phyloP scores from a whole-genome alignment of 768 basidiomycete species.

The Leccinum incarnatum region DNA sequence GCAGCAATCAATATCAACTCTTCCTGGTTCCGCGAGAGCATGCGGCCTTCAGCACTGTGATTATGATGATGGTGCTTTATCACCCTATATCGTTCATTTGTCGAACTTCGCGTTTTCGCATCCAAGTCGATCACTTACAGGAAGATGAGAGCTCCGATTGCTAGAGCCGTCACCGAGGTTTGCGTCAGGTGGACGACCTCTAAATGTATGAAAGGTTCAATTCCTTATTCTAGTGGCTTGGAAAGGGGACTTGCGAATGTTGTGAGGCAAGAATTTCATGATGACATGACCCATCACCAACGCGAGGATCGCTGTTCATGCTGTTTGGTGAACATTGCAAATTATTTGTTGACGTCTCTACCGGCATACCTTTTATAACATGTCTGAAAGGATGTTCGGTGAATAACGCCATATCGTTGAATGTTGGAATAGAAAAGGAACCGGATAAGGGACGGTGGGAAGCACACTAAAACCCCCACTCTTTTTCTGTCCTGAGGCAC shows the following conservation, averaged over 20 bases:
- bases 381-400: constrained; percentile 34
- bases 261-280: constrained; percentile 45
- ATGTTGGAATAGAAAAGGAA: constrained; percentile 14
- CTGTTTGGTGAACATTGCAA: constrained; percentile 9
- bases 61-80: constrained; percentile 65
- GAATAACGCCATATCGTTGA: constrained; percentile 30
- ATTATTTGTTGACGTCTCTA: not conserved
- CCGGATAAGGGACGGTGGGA: constrained; percentile 30
- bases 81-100: constrained; percentile 41
- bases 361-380: constrained; percentile 29
- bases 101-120: not conserved
- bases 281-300: constrained; percentile 49
- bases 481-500: constrained; percentile 28
- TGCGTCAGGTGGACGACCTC: constrained; percentile 69
- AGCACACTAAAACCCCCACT: constrained; percentile 1
- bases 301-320: constrained; percentile 43
- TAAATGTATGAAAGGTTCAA: constrained; percentile 26
- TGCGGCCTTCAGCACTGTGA: constrained; percentile 37
- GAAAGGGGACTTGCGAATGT: constrained; percentile 30
- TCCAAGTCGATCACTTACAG: constrained; percentile 45
- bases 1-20: constrained; percentile 70
- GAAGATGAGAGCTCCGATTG: constrained; percentile 60
- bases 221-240: constrained; percentile 3
- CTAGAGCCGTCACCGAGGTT: constrained; percentile 68
- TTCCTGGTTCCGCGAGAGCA: constrained; percentile 69